phyloP scores from a whole-genome alignment of 495 filamentous ascomycete genomes.

The Neurospora sp. region DNA sequence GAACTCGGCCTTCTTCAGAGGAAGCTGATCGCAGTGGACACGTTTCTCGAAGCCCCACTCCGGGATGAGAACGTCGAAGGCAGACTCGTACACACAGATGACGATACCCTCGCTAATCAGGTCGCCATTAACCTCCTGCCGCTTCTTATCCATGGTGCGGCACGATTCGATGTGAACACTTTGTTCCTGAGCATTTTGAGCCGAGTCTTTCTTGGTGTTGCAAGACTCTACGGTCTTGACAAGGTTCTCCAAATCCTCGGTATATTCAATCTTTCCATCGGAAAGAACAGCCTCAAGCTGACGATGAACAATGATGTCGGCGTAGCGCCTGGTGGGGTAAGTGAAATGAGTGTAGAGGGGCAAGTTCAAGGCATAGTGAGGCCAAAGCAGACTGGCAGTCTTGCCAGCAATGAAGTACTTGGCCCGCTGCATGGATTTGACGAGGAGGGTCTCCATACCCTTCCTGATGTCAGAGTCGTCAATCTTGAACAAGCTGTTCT shows the following conservation, averaged over 20 bases:
- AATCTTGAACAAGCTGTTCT: slow-evolving; percentile 87
- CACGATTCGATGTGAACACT: slow-evolving; percentile 98
- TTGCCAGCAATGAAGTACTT: slow-evolving; percentile 85
- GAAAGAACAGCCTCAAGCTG: slow-evolving; percentile 86
- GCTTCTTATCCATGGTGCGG: slow-evolving; percentile 82
- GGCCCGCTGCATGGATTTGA: slow-evolving; percentile 91
- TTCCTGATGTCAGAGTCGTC: slow-evolving; percentile 80
- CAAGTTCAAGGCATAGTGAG: slow-evolving; percentile 86
- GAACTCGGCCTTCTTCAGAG: slow-evolving; percentile 96
- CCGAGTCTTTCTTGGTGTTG: slow-evolving; percentile 98
- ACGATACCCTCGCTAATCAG: slow-evolving; percentile 96
- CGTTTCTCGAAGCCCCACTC: slow-evolving; percentile 99
- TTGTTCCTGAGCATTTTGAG: slow-evolving; percentile 94
- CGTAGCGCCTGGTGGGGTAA: slow-evolving; percentile 87
- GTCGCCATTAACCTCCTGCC: slow-evolving; percentile 76
- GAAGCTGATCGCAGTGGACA: slow-evolving; percentile 96
- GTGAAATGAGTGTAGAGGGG: slow-evolving; percentile 97
- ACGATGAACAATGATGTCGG: slow-evolving; percentile 90
- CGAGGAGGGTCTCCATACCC: slow-evolving; percentile 91
- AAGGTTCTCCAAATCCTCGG: slow-evolving; percentile 77
- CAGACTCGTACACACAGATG: slow-evolving; percentile 95
- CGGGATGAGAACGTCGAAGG: slow-evolving; percentile 95
- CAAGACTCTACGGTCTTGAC: slow-evolving; percentile 90
- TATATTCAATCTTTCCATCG: slow-evolving; percentile 72
- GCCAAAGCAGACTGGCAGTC: slow-evolving; percentile 58